Evolutionary conservation across 169 alveolate genomes (phyloP).

Genomic region (Plasmodium relictum): DNA sequence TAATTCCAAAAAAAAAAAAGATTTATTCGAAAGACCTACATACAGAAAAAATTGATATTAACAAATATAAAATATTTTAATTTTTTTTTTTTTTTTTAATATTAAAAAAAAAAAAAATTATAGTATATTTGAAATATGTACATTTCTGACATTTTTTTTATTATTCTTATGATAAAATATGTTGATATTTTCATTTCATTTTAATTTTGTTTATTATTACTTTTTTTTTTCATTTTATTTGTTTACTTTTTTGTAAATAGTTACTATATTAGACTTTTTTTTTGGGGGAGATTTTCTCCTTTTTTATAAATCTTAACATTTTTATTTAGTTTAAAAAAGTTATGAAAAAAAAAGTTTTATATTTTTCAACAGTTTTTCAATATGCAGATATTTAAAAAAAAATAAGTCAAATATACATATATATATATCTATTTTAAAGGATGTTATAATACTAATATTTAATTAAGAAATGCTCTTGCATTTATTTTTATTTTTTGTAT

Average conservation of each 20-base stretch:
- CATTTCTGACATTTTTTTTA: background rate
- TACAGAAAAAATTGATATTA: conserved; percentile 13
- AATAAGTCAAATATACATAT: background rate
- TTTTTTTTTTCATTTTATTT: too few species aligned
- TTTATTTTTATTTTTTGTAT: background rate
- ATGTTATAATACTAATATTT: background rate
- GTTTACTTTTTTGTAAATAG: too few species aligned
- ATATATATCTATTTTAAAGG: background rate
- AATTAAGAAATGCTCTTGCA: background rate
- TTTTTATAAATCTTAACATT: background rate
- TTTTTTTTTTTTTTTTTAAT: background rate
- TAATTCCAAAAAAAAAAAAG: conserved; percentile 5
- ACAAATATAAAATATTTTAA: background rate
- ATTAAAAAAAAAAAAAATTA: too few species aligned
- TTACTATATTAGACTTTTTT: background rate
- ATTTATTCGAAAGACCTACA: conserved; percentile 50
- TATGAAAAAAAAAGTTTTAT: background rate
- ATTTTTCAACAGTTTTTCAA: background rate
- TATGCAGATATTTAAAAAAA: background rate
- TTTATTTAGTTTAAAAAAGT: background rate
- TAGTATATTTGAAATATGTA: too few species aligned
- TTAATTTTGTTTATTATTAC: background rate
- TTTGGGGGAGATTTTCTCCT: background rate
- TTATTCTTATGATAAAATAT: too few species aligned
- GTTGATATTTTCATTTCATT: background rate